phyloP scores from a whole-genome alignment of 2,329 filamentous ascomycete genomes.

The Zarea fungicola region DNA sequence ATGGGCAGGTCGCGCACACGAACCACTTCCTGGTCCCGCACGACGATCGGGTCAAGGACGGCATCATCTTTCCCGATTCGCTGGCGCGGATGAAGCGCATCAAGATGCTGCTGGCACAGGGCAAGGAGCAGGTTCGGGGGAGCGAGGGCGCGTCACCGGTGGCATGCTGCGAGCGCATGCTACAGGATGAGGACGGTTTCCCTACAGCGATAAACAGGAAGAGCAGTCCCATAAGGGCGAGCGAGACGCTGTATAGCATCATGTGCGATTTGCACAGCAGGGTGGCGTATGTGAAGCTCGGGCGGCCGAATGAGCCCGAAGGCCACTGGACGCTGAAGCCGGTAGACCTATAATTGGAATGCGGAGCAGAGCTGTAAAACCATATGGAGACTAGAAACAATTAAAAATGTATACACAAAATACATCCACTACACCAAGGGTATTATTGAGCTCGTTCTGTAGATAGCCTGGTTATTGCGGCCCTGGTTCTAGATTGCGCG shows the following conservation, averaged over 20 bases:
- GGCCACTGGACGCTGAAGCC: not conserved
- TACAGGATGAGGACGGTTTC: not conserved
- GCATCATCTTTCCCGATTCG: not conserved
- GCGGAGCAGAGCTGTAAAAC: no score
- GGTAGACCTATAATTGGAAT: not conserved
- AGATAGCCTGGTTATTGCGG: no score
- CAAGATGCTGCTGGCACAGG: not conserved
- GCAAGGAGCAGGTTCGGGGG: not conserved
- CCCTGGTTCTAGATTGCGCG: no score
- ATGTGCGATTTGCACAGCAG: not conserved
- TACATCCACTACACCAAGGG: no score
- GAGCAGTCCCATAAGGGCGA: not conserved
- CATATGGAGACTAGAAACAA: no score
- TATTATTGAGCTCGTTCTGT: no score
- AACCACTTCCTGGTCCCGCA: conserved; percentile 5
- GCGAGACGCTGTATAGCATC: conserved; percentile 8
- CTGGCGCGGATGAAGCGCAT: not conserved
- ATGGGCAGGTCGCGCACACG: conserved; percentile 1
- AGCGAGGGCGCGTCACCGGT: not conserved
- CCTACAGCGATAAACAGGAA: conserved; percentile 4
- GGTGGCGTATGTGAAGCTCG: conserved; percentile 1
- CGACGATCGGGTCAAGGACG: not conserved
- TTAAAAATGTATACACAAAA: no score
- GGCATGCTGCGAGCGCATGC: not conserved
- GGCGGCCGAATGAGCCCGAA: conserved; percentile 1